These are phyloP conservation scores for Suhomyces atakaporum DNA, from an alignment of 1,139 yeast genomes.

Conservation along the genomic window DNA sequence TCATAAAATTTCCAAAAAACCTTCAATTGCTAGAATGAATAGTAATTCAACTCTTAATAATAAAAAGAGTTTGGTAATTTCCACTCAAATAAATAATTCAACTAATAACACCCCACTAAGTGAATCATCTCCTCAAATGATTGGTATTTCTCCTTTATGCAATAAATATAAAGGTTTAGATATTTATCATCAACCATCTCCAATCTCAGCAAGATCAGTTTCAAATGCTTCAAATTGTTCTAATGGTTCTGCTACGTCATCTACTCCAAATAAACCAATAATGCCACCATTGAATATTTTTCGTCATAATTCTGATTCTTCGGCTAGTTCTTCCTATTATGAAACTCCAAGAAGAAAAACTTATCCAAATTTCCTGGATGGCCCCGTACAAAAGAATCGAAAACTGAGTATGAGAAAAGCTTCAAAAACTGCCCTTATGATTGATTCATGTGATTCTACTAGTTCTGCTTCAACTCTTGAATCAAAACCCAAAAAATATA, in stretches of 20 bases:
- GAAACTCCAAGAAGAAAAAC: conserved; percentile 25
- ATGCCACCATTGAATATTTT: conserved; percentile 29
- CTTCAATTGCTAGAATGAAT: conserved; percentile 24
- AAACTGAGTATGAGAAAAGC: conserved; percentile 11
- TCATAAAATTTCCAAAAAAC: conserved; percentile 24
- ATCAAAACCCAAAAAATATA: conserved; percentile 35
- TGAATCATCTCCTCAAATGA: conserved; percentile 18
- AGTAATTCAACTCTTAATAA: conserved; percentile 15
- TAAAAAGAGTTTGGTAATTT: conserved; percentile 24
- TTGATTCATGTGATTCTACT: conserved; percentile 5
- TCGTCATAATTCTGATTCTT: conserved; percentile 31
- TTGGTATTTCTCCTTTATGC: conserved; percentile 23
- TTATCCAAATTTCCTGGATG: conserved; percentile 20
- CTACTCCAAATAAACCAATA: conserved; percentile 16
- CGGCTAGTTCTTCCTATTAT: conserved; percentile 17
- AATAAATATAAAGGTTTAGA: conserved; percentile 25
- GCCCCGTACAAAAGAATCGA: conserved; percentile 17
- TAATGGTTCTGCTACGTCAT: conserved; percentile 12
- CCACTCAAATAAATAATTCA: conserved; percentile 19
- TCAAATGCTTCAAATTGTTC: conserved; percentile 19
- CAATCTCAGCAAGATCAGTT: conserved; percentile 15
- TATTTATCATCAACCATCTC: conserved; percentile 19
- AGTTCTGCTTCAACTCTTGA: conserved; percentile 4
- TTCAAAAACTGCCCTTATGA: conserved; percentile 10
- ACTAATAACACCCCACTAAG: conserved; percentile 16